These are phyloP conservation scores for Phoma sp. DNA, from an alignment of 2,329 filamentous ascomycete species.

Conservation along the genomic window DNA sequence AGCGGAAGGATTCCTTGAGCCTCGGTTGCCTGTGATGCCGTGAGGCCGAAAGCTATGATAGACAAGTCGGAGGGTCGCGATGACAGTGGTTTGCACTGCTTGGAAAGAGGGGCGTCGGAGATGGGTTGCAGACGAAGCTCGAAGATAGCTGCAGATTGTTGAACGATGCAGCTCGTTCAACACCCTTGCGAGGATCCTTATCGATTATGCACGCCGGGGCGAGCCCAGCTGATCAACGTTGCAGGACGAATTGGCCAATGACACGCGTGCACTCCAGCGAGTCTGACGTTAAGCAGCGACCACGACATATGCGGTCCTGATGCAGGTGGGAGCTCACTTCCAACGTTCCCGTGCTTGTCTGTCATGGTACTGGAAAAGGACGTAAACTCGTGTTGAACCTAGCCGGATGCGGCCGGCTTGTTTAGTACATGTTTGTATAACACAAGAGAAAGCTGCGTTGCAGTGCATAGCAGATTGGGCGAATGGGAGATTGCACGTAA, in stretches of 20 bases:
- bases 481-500: not conserved
- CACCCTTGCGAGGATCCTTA: slow-evolving; percentile 14
- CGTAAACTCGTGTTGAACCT: not conserved
- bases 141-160: slow-evolving; percentile 10
- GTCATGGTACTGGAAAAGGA: not conserved
- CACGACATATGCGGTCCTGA: slow-evolving; percentile 6
- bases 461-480: not conserved
- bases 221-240: slow-evolving; percentile 34
- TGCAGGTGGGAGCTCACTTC: slow-evolving; percentile 13
- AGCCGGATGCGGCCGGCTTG: not conserved
- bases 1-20: slow-evolving; percentile 31
- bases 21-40: slow-evolving; percentile 48
- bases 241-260: slow-evolving; percentile 34
- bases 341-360: slow-evolving; percentile 1
- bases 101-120: slow-evolving; percentile 8
- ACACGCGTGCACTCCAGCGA: slow-evolving; percentile 8
- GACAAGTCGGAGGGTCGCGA: slow-evolving; percentile 23
- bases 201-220: slow-evolving; percentile 18
- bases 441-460: not conserved
- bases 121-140: slow-evolving; percentile 6
- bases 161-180: slow-evolving; percentile 18
- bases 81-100: slow-evolving; percentile 12
- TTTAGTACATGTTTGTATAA: not conserved
- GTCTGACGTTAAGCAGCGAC: slow-evolving; percentile 8
- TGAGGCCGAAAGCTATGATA: slow-evolving; percentile 30